phyloP scores from a whole-genome alignment of 2,329 filamentous ascomycete genomes.

The Pestalotiopsis sp. region DNA sequence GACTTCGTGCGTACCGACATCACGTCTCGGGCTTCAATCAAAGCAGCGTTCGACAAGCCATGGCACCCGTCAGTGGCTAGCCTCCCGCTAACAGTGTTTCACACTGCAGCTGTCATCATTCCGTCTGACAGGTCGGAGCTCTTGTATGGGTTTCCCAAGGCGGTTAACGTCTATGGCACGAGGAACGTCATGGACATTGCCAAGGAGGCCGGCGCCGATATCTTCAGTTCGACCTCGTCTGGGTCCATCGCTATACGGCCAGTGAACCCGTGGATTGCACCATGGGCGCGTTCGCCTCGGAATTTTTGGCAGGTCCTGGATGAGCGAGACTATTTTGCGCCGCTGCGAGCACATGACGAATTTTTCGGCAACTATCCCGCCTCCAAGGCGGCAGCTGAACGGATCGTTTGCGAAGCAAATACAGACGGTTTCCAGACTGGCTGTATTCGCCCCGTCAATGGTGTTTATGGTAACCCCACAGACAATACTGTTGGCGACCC shows the following conservation, averaged over 20 bases:
- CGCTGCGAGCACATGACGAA: slow-evolving; percentile 37
- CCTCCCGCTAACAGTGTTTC: slow-evolving; percentile 52
- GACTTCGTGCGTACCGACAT: slow-evolving; percentile 48
- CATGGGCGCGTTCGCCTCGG: slow-evolving; percentile 39
- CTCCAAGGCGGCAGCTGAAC: slow-evolving; percentile 49
- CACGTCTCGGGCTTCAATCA: slow-evolving; percentile 37
- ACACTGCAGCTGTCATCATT: slow-evolving; percentile 50
- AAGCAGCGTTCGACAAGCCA: slow-evolving; percentile 42
- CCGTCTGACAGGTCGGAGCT: slow-evolving; percentile 42
- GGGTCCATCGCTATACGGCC: slow-evolving; percentile 44
- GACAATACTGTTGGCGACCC: slow-evolving; percentile 41
- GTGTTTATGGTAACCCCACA: slow-evolving; percentile 49
- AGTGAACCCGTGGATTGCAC: slow-evolving; percentile 38
- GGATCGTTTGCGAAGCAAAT: slow-evolving; percentile 39
- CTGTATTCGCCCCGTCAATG: slow-evolving; percentile 54
- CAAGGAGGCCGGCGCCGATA: slow-evolving; percentile 40
- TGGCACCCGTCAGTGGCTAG: slow-evolving; percentile 41
- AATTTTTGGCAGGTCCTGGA: slow-evolving; percentile 43
- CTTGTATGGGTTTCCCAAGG: slow-evolving; percentile 39
- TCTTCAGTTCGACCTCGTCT: slow-evolving; percentile 50
- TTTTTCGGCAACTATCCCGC: slow-evolving; percentile 50
- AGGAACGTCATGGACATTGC: slow-evolving; percentile 45
- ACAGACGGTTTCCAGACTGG: slow-evolving; percentile 50
- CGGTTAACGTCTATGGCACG: slow-evolving; percentile 51
- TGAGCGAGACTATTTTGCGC: slow-evolving; percentile 40